A percentile compares a stretch with the other conserved stretches of the same genome.
Evolutionary conservation across 345 rosid species (phyloP).

Genomic region (Firmiana major): DNA sequence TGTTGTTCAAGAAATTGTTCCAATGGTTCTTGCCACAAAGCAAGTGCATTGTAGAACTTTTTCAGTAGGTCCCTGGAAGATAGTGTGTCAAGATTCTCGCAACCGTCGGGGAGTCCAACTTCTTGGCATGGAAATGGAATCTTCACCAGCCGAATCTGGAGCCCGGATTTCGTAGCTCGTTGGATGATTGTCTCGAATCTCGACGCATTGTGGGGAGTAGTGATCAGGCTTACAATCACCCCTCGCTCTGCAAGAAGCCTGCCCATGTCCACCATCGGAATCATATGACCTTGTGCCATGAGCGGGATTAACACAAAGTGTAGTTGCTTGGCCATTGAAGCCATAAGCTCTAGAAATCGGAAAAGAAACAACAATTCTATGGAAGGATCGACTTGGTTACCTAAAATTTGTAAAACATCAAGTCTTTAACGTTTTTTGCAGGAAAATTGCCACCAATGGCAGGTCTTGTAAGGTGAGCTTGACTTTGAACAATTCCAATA

Average conservation of each 20-base stretch:
- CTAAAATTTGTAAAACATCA: not conserved
- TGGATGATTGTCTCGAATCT: slow-evolving; percentile 40
- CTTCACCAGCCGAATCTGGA: slow-evolving; percentile 34
- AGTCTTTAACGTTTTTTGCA: not conserved
- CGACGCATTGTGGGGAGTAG: slow-evolving; percentile 65
- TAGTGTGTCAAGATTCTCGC: slow-evolving; percentile 72
- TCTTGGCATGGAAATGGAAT: slow-evolving; percentile 56
- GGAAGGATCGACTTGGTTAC: not conserved
- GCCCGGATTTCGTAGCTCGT: slow-evolving; percentile 30
- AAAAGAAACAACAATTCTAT: not conserved
- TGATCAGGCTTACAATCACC: slow-evolving; percentile 49
- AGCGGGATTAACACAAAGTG: slow-evolving; percentile 73
- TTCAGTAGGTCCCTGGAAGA: slow-evolving; percentile 46
- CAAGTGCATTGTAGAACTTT: slow-evolving; percentile 53
- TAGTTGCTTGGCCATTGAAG: slow-evolving; percentile 28
- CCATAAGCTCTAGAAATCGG: slow-evolving; percentile 11
- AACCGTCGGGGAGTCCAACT: slow-evolving; percentile 63
- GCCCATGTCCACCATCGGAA: slow-evolving; percentile 75
- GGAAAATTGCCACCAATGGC: not conserved
- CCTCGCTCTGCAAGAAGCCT: slow-evolving; percentile 52
- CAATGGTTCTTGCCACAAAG: slow-evolving; percentile 45
- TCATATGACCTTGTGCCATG: slow-evolving; percentile 81
- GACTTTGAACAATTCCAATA: not conserved
- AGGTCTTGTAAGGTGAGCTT: not conserved
- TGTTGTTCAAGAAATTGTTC: slow-evolving; percentile 40